phyloP scores from a whole-genome alignment of 257 asterid genomes.

The Penstemon eatonii region DNA sequence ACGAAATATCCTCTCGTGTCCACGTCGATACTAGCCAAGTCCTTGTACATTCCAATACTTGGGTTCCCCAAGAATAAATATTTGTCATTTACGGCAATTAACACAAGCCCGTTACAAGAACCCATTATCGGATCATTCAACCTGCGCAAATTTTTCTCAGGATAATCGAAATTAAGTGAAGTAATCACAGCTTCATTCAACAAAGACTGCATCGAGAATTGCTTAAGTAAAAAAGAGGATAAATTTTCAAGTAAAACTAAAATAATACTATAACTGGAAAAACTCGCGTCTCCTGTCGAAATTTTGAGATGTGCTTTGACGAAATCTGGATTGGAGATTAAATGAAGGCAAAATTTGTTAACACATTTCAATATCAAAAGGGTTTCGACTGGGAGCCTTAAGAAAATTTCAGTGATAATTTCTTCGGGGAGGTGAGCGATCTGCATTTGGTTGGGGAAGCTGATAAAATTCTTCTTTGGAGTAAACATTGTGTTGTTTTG shows the following conservation, averaged over 20 bases:
- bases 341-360: not conserved
- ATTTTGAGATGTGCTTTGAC: not conserved
- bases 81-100: not conserved
- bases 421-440: not conserved
- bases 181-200: not conserved
- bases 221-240: not conserved
- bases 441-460: not conserved
- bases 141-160: not conserved
- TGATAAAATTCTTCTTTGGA: no score
- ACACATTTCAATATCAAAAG: not conserved
- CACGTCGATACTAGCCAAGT: not conserved
- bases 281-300: not conserved
- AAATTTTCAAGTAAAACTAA: not conserved
- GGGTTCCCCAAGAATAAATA: not conserved
- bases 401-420: not conserved
- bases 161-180: no score
- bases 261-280: not conserved
- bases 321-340: not conserved
- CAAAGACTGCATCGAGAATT: not conserved
- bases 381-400: not conserved
- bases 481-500: no score
- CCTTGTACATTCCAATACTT: not conserved
- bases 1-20: not conserved
- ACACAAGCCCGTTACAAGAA: slow-evolving; percentile 19
- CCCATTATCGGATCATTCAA: not conserved